These are phyloP conservation scores for Claviceps purpurea DNA, from an alignment of 2,329 filamentous ascomycete genomes.

Conservation along the genomic window DNA sequence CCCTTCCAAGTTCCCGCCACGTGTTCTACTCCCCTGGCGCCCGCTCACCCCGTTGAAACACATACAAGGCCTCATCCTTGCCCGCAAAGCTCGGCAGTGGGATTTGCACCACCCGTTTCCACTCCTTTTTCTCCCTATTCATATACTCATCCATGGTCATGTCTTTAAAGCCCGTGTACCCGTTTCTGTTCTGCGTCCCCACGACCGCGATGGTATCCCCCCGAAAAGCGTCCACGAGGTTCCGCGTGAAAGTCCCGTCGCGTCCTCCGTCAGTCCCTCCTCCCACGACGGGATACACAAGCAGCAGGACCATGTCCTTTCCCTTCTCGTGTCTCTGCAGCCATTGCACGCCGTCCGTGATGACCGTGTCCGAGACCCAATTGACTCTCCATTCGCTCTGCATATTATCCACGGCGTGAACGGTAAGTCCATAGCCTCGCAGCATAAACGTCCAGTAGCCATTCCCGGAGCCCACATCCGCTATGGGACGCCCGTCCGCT, in stretches of 20 bases:
- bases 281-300: conserved; percentile 62
- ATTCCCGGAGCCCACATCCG: conserved; percentile 58
- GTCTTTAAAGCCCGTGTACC: conserved; percentile 56
- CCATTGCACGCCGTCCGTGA: conserved; percentile 46
- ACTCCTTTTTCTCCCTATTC: conserved; percentile 39
- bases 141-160: conserved; percentile 56
- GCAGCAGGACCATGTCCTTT: conserved; percentile 45
- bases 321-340: conserved; percentile 35
- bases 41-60: conserved; percentile 41
- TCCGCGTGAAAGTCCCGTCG: conserved; percentile 50
- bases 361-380: conserved; percentile 56
- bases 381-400: conserved; percentile 53
- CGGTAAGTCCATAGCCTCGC: conserved; percentile 39
- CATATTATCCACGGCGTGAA: conserved; percentile 52
- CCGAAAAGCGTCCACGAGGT: conserved; percentile 45
- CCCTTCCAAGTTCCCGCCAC: too few relatives aligned
- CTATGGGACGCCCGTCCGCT: conserved; percentile 37
- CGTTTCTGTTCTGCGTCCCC: conserved; percentile 61
- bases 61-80: conserved; percentile 63
- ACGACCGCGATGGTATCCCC: conserved; percentile 57
- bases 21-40: conserved; percentile 11
- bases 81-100: conserved; percentile 61
- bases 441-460: conserved; percentile 68
- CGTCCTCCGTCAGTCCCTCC: conserved; percentile 46
- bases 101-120: conserved; percentile 48